Conservation (phyloP, 148 eudicot genomes). For the Polygonum maritimum region DNA sequence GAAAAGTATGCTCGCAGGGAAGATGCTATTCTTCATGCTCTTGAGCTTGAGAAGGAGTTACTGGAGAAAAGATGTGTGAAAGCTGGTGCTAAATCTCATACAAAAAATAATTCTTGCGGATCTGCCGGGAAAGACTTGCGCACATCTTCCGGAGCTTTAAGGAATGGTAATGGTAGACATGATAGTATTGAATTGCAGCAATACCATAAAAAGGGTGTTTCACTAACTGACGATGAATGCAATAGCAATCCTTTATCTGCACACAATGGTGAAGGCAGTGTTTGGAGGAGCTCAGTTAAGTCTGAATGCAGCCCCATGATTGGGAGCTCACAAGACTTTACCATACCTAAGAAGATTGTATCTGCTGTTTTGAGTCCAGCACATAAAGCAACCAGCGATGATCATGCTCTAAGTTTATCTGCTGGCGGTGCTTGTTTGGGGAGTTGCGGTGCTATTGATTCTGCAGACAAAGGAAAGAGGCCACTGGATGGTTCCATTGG, state of each 20-base stretch:
- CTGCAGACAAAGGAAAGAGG: slow-evolving; percentile 34
- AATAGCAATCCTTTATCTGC: slow-evolving; percentile 16
- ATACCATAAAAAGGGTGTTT: slow-evolving; percentile 25
- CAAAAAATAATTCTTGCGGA: slow-evolving; percentile 31
- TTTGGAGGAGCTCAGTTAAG: slow-evolving; percentile 23
- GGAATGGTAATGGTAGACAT: slow-evolving; percentile 40
- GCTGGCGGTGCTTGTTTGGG: slow-evolving; percentile 19
- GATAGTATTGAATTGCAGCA: slow-evolving; percentile 24
- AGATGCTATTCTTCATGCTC: slow-evolving; percentile 98
- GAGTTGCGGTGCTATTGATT: slow-evolving; percentile 23
- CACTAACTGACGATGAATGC: slow-evolving; percentile 26
- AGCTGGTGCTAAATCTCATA: slow-evolving; percentile 25
- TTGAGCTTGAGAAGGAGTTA: slow-evolving; percentile 77
- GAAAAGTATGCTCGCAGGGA: slow-evolving; percentile 97
- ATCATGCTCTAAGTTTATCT: slow-evolving; percentile 23
- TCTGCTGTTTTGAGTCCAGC: slow-evolving; percentile 27
- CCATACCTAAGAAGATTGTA: slow-evolving; percentile 26
- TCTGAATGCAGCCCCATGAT: slow-evolving; percentile 26
- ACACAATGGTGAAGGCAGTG: slow-evolving; percentile 26
- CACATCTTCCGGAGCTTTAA: slow-evolving; percentile 27
- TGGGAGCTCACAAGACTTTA: slow-evolving; percentile 48
- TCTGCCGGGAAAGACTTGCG: slow-evolving; percentile 26
- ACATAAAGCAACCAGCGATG: slow-evolving; percentile 20
- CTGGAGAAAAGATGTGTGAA: slow-evolving; percentile 56
- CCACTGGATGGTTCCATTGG: slow-evolving; percentile 26